These are phyloP conservation scores for Carex sylvatica DNA, from an alignment of 202 grass and related monocot genomes.

Conservation along the genomic window DNA sequence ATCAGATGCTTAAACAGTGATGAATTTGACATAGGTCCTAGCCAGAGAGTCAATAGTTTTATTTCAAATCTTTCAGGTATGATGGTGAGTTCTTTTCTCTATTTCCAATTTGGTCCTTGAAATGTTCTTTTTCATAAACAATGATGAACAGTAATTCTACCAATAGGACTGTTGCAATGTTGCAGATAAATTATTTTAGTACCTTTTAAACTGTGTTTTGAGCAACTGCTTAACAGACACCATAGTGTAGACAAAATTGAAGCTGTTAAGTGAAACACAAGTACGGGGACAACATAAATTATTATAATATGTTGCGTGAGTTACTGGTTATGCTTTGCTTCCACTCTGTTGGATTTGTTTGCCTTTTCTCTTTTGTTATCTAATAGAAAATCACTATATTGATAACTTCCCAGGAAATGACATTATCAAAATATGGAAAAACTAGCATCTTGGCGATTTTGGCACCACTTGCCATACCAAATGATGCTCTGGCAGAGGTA, in stretches of 20 bases:
- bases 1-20: constrained; percentile 9
- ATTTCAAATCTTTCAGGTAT: constrained; percentile 77
- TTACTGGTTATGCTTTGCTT: background rate
- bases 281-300: background rate
- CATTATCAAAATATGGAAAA: constrained; percentile 39
- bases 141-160: background rate
- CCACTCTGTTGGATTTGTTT: background rate
- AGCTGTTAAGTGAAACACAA: background rate
- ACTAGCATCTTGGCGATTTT: constrained; percentile 40
- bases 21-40: constrained; percentile 1
- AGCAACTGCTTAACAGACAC: background rate
- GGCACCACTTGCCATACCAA: constrained; percentile 42
- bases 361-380: background rate
- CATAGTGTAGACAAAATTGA: background rate
- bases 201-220: background rate
- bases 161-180: background rate
- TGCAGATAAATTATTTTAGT: background rate
- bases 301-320: background rate
- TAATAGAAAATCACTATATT: constrained; percentile 8
- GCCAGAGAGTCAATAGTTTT: constrained; percentile 32
- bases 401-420: constrained; percentile 35
- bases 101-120: constrained; percentile 3
- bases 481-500: constrained; percentile 64
- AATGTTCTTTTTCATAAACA: background rate
- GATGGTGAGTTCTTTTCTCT: constrained; percentile 68